phyloP scores from a whole-genome alignment of 495 filamentous ascomycete genomes.

The Hypomontagnella monticulosa region DNA sequence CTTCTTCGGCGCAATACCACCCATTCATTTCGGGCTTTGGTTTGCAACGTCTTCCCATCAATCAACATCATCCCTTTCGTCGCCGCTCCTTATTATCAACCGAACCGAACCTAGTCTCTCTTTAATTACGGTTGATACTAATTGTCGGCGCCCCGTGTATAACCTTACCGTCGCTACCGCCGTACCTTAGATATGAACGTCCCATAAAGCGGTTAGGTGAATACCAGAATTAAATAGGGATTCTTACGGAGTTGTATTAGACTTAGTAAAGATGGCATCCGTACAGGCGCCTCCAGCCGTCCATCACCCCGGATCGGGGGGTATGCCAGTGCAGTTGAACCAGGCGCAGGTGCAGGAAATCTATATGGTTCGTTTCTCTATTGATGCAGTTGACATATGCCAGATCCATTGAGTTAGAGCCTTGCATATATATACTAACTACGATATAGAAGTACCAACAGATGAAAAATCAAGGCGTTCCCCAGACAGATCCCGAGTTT shows the following conservation, averaged over 20 bases:
- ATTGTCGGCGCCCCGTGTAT: slow-evolving; percentile 24
- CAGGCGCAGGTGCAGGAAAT: slow-evolving; percentile 71
- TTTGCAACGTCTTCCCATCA: slow-evolving; percentile 42
- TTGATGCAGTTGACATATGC: slow-evolving; percentile 18
- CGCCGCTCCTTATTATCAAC: slow-evolving; percentile 28
- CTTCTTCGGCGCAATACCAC: slow-evolving; percentile 45
- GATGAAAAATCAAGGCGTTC: slow-evolving; percentile 79
- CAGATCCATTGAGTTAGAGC: background rate
- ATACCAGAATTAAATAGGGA: slow-evolving; percentile 27
- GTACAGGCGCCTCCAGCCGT: slow-evolving; percentile 74
- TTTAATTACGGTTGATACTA: slow-evolving; percentile 27
- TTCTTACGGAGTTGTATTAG: slow-evolving; percentile 20
- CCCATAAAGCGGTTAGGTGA: slow-evolving; percentile 34
- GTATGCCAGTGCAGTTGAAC: slow-evolving; percentile 65
- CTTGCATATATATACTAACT: slow-evolving; percentile 42
- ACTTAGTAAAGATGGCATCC: slow-evolving; percentile 72
- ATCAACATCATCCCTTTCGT: slow-evolving; percentile 32
- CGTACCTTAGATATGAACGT: slow-evolving; percentile 52
- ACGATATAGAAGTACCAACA: slow-evolving; percentile 75
- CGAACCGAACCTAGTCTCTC: slow-evolving; percentile 40
- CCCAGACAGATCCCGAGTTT: slow-evolving; percentile 80
- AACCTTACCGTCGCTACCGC: slow-evolving; percentile 28
- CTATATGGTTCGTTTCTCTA: slow-evolving; percentile 58
- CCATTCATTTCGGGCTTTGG: slow-evolving; percentile 33
- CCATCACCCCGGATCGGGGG: slow-evolving; percentile 64